These are phyloP conservation scores for Suillus bovinus DNA, from an alignment of 768 basidiomycete genomes.

Conservation along the genomic window DNA sequence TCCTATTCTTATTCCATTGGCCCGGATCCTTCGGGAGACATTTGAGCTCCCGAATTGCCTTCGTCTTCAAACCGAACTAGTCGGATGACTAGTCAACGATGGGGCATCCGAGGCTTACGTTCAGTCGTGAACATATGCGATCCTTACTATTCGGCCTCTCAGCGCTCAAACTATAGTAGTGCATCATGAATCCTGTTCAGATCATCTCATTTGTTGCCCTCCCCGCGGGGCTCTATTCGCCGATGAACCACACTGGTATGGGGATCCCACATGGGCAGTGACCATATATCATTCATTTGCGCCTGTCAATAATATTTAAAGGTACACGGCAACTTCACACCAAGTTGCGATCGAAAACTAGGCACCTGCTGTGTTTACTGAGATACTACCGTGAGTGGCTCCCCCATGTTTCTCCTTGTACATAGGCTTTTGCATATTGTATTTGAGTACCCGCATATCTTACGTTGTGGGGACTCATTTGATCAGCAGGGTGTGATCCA, in stretches of 20 bases:
- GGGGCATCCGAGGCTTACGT: not conserved
- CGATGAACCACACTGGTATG: not conserved
- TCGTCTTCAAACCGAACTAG: not conserved
- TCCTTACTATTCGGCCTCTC: not conserved
- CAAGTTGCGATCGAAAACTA: not conserved
- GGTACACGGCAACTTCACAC: not conserved
- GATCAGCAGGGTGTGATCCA: not conserved
- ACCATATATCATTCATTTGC: slow-evolving; percentile 5
- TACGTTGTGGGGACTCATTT: not conserved
- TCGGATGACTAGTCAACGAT: not conserved
- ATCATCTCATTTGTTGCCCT: not conserved
- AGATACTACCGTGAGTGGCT: not conserved
- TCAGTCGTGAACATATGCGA: not conserved
- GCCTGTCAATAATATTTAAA: not conserved
- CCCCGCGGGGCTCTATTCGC: slow-evolving; percentile 5
- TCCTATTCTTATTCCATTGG: too few species aligned
- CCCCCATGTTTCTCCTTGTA: not conserved
- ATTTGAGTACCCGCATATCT: not conserved
- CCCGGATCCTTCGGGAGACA: too few species aligned
- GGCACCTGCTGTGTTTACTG: not conserved
- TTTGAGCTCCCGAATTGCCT: too few species aligned
- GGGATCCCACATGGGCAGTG: not conserved
- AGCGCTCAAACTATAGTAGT: not conserved
- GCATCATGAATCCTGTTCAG: not conserved
- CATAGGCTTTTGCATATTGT: not conserved